phyloP scores from a whole-genome alignment of 2,329 filamentous ascomycete species.

The Fusarium chuoi region DNA sequence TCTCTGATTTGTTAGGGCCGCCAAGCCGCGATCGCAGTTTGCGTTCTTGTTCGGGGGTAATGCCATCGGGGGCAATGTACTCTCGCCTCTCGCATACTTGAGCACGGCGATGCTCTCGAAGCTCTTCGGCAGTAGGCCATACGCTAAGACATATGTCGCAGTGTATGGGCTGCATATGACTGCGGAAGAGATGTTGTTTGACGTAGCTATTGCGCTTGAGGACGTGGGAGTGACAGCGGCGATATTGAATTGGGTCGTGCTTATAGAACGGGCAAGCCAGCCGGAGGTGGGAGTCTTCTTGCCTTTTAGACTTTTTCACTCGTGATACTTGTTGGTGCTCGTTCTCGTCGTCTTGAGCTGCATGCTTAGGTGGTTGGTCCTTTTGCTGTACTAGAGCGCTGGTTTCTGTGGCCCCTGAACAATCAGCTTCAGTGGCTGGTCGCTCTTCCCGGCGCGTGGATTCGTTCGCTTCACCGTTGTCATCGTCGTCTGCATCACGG shows the following conservation, averaged over 20 bases:
- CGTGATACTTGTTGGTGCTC: not conserved
- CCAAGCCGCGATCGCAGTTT: not conserved
- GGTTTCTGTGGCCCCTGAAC: accelerated
- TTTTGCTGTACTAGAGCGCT: not conserved
- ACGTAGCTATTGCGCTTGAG: constrained; percentile 1
- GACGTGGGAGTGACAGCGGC: not conserved
- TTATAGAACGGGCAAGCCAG: constrained; percentile 3
- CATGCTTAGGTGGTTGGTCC: not conserved
- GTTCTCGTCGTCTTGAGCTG: not conserved
- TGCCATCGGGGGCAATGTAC: not conserved
- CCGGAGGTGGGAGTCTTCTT: not conserved
- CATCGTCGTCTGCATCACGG: not conserved
- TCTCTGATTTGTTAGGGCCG: not conserved
- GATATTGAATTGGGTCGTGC: not conserved
- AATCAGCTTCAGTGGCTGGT: no score
- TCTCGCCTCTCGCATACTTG: constrained; percentile 1
- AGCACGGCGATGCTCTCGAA: not conserved
- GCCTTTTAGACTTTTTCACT: not conserved
- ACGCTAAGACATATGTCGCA: not conserved
- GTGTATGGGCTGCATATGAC: constrained; percentile 2
- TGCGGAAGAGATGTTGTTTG: not conserved
- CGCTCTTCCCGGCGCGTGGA: no score
- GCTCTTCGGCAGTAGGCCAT: not conserved
- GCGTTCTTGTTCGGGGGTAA: not conserved
- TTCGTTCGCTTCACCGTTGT: not conserved